Evolutionary conservation across 495 filamentous ascomycete species (phyloP), one percentile per base, ranked within the genome.

Genomic region (Penicillium chermesinum): DNA sequence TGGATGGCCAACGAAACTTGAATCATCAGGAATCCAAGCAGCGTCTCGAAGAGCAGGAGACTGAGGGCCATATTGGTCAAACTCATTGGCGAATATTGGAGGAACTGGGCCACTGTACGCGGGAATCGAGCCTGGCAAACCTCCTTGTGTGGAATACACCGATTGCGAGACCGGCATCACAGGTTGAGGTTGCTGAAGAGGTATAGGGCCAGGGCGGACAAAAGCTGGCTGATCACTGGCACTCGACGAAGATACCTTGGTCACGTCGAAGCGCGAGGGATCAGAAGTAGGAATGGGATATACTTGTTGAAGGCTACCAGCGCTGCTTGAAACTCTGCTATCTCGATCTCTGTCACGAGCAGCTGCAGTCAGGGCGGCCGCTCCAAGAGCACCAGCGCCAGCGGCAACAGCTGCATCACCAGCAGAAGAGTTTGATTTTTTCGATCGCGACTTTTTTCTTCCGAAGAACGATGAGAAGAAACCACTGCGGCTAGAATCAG

Each of bases 241-340:
- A n/a, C 71, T 67, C 35, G 67, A 62, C 13, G 83, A 76, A 39
- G 70, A 72, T 14, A 75, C 62, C 8, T 63, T 58, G 17, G 61
- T 66, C 48, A 69, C 76, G 43, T 84, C 82, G 53, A 80, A 85
- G 34, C 70, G 75, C 22, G 67, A 67, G 3, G 79, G 79, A 56
- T 87, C 84, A 9, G 73, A 73, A 16, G 81, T 86, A 19, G 82
- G 73, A 32, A 84, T 56, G 7, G 85, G 81, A 67, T 72, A 62
- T 59, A 78, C 66, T 35, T 75, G 67, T 47, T 75, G 74, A 38
- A 77, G 65, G 43, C 64, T 67, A 19, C 58, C 68, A 18, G 51
- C 48, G 34, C 66, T 65, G 41, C 56, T 66, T 44, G 60, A 57
- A 3, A 54, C 48, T 10, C 61, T 45, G 14, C 58, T 64, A n/a